Base-by-base conservation (phyloP, 805 yeast species). In the Wickerhamomyces bovis region DNA sequence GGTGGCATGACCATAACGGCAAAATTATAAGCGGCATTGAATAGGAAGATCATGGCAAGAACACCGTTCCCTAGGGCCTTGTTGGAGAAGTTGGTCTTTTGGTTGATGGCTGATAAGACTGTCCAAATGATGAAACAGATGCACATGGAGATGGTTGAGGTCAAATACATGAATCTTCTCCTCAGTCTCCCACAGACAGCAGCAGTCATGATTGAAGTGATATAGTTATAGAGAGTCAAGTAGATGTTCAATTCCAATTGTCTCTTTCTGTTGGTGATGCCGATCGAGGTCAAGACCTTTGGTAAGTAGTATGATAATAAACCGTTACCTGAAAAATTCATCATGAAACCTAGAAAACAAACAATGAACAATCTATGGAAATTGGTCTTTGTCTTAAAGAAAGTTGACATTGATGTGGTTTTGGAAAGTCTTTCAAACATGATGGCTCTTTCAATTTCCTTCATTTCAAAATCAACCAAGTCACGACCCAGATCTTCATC, bases 281-380 rank as follows among this genome's bases (percentile, higher is more conserved):
- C 82, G 57, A 78, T 76, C 22, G 78, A 71, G 48, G 63, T 57
- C 52, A 78, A 68, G 13, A 79, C 83, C 54, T 70, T 67, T 48
- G 69, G 65, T 51, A 77, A 63, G 60, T 76, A 76, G 67, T 75
- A 76, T 4, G 78, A 71, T 23, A 75, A 76, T 49, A 76, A 62
- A 47, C 77, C 78, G 54, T 74, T 75, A 55, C 81, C 81, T 16
- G 78, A 71, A 38, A 72, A 55, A 55, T 73, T 78, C 72, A 66
- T 66, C 52, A 68, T 56, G 31, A 61, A 48, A 38, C 69, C 70
- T 20, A 70, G 55, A 54, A 63, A 58, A 26, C 57, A 20, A 33
- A 63, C 52, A 53, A 72, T 57, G 48, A 66, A 61, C 52, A 70
- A 55, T 61, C 80, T 67, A 57, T 68, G 72, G 51, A 74, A 62